Conservation (phyloP, 2,329 filamentous ascomycete species). For the Fusarium sp. region DNA sequence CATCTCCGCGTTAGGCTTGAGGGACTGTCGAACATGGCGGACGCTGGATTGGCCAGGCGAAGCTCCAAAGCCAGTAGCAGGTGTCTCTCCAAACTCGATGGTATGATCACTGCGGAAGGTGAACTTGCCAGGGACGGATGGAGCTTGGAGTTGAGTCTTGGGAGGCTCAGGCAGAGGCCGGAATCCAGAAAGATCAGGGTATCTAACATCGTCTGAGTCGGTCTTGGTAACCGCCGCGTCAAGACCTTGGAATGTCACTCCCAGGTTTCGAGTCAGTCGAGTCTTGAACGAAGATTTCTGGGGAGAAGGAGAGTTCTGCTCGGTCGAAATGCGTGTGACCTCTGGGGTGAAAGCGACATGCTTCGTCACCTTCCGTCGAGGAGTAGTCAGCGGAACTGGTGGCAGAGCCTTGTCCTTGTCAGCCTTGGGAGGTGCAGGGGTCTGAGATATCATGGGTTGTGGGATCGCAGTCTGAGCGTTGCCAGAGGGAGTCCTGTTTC, state of each 20-base stretch:
- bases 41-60: constrained; percentile 70
- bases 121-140: constrained; percentile 67
- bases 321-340: constrained; percentile 60
- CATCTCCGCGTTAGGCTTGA: constrained; percentile 58
- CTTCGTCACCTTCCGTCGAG: constrained; percentile 75
- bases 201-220: constrained; percentile 54
- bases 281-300: constrained; percentile 63
- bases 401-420: constrained; percentile 69
- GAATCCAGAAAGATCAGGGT: constrained; percentile 65
- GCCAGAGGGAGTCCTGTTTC: constrained; percentile 49
- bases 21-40: constrained; percentile 68
- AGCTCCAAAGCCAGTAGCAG: constrained; percentile 65
- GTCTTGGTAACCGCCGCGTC: constrained; percentile 44
- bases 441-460: constrained; percentile 58
- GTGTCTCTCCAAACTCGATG: constrained; percentile 65
- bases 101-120: constrained; percentile 76
- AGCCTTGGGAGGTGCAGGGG: constrained; percentile 57
- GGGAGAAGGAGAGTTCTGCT: constrained; percentile 67
- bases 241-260: constrained; percentile 46
- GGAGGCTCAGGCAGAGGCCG: constrained; percentile 47
- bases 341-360: constrained; percentile 84
- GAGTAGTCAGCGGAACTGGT: constrained; percentile 69
- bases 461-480: constrained; percentile 63
- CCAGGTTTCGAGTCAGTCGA: constrained; percentile 45
- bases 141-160: constrained; percentile 41